phyloP scores from a whole-genome alignment of 139 green algal species.

The Astrephomene gubernaculifera region DNA sequence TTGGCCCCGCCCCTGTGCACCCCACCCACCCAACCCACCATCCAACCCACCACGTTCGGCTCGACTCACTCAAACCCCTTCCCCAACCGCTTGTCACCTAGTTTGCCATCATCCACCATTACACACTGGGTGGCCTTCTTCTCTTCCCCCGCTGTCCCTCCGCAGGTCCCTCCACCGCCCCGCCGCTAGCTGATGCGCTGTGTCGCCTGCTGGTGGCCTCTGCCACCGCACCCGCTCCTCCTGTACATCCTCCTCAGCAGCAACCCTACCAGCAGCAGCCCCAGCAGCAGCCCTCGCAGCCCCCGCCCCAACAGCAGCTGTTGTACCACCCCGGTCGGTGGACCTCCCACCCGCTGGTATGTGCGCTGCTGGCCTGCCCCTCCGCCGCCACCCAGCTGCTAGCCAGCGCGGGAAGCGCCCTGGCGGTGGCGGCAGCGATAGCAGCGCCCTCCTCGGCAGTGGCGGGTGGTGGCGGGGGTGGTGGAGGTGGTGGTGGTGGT shows the following conservation, averaged over 20 bases:
- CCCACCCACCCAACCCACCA: too few species aligned
- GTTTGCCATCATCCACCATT: neutral
- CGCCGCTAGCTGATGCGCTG: conserved; percentile 26
- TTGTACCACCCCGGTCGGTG: conserved; percentile 1
- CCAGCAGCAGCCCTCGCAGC: neutral
- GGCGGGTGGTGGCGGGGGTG: neutral
- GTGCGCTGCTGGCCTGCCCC: conserved; percentile 26
- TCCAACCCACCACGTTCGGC: too few species aligned
- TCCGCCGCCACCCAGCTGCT: conserved; percentile 33
- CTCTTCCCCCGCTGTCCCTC: too few species aligned
- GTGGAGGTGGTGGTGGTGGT: neutral
- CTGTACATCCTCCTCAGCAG: neutral
- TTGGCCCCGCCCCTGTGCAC: too few species aligned
- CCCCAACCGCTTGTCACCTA: neutral
- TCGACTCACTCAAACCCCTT: too few species aligned
- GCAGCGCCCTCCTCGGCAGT: neutral
- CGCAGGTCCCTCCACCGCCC: conserved; percentile 3
- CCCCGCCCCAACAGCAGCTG: neutral
- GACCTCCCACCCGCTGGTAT: conserved; percentile 24
- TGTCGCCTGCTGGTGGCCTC: neutral
- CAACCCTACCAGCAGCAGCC: neutral
- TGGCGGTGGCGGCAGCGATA: neutral
- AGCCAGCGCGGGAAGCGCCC: neutral
- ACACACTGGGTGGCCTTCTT: too few species aligned
- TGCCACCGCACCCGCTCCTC: neutral